Conservation (phyloP, 768 basidiomycete genomes). For the Gelatoporia subvermispora region DNA sequence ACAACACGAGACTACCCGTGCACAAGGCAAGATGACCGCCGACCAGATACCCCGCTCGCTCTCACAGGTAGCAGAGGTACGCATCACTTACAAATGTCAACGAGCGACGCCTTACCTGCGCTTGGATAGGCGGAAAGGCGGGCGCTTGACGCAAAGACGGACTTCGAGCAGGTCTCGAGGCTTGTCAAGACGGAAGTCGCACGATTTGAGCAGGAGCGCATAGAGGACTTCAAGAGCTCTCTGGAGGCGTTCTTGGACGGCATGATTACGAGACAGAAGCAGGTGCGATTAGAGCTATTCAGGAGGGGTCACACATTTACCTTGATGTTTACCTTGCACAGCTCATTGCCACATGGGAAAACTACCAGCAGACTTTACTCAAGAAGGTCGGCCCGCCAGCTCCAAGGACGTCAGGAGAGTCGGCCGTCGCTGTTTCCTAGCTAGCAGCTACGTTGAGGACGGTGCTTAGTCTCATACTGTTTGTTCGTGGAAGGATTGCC, state of each 20-base stretch:
- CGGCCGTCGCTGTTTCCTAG: constrained; percentile 6
- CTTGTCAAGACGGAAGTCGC: constrained; percentile 86
- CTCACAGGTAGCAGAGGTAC: constrained; percentile 74
- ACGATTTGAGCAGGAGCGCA: constrained; percentile 88
- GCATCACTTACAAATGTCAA: not conserved
- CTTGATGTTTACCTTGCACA: constrained; percentile 22
- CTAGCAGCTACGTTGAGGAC: not conserved
- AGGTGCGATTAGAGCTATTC: constrained; percentile 12
- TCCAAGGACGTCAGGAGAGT: constrained; percentile 8
- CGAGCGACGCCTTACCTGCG: not conserved
- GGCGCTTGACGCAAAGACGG: constrained; percentile 75
- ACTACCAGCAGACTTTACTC: constrained; percentile 69
- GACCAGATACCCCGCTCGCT: constrained; percentile 74
- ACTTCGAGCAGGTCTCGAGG: constrained; percentile 85
- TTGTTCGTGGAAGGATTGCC: not conserved
- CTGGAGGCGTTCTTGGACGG: constrained; percentile 82
- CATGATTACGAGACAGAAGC: constrained; percentile 79
- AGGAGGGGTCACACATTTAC: not conserved
- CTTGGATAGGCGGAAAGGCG: constrained; percentile 85
- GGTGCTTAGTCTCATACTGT: not conserved
- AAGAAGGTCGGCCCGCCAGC: constrained; percentile 32
- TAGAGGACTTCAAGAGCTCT: constrained; percentile 87
- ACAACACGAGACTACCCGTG: constrained; percentile 75
- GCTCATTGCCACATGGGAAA: constrained; percentile 78
- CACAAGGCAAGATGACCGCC: constrained; percentile 65